phyloP scores from a whole-genome alignment of 441 rosid species.

The Dalechampia spathulata region DNA sequence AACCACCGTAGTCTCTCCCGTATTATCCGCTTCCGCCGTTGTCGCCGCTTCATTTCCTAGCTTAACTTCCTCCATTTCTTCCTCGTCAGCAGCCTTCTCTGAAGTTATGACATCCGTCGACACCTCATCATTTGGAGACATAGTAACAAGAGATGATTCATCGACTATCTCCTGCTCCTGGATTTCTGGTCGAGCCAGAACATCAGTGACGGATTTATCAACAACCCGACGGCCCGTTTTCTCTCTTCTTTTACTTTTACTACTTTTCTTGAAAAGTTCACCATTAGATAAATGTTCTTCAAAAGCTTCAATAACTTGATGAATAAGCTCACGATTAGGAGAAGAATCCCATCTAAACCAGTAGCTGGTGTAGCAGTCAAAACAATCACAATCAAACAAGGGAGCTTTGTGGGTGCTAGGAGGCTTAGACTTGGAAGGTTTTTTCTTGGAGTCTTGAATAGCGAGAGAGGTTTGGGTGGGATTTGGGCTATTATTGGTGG shows the following conservation, averaged over 20 bases:
- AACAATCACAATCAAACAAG: slow-evolving; percentile 61
- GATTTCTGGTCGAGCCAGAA: background rate
- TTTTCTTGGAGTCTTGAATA: slow-evolving; percentile 26
- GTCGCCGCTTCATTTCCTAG: background rate
- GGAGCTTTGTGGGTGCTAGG: slow-evolving; percentile 1
- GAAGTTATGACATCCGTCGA: slow-evolving; percentile 13
- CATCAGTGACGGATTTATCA: slow-evolving; percentile 7
- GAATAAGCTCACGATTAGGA: slow-evolving; percentile 63
- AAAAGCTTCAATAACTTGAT: slow-evolving; percentile 71
- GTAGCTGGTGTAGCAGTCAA: slow-evolving; percentile 73
- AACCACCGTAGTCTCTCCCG: slow-evolving; percentile 10
- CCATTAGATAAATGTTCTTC: slow-evolving; percentile 51
- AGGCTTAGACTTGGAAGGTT: slow-evolving; percentile 19
- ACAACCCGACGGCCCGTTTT: slow-evolving; percentile 21
- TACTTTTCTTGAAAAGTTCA: slow-evolving; percentile 24
- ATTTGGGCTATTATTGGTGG: slow-evolving; percentile 15
- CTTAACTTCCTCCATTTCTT: slow-evolving; percentile 7
- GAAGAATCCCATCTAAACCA: slow-evolving; percentile 90
- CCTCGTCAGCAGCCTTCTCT: slow-evolving; percentile 15
- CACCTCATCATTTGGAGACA: slow-evolving; percentile 17
- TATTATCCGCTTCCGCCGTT: background rate
- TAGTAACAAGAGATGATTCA: background rate
- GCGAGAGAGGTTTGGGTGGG: background rate
- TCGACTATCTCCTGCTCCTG: background rate
- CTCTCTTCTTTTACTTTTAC: slow-evolving; percentile 38